Evolutionary conservation across 805 yeast species (phyloP).

Genomic region (Nakazawaea ernobii): DNA sequence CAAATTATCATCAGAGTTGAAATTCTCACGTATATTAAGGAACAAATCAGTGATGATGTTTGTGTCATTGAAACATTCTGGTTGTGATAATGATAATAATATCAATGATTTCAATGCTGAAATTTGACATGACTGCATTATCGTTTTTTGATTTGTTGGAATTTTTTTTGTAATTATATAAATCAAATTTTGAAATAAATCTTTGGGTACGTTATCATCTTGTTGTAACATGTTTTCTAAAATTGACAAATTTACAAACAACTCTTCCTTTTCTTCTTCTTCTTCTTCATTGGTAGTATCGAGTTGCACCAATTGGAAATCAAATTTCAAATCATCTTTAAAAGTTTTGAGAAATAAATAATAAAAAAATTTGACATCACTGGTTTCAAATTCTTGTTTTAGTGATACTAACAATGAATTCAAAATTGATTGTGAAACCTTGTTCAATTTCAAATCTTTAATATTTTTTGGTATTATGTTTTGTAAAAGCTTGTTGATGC

Average conservation of each 20-base stretch:
- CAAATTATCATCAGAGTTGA: background rate
- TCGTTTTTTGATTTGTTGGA: too few relatives aligned
- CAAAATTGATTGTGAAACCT: background rate
- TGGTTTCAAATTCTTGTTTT: background rate
- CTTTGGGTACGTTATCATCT: background rate
- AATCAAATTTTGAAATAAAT: background rate
- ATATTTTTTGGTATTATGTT: background rate
- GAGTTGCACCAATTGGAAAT: background rate
- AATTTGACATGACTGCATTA: background rate
- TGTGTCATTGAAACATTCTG: background rate
- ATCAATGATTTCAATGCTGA: constrained; percentile 1
- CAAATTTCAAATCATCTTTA: background rate
- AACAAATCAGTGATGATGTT: background rate
- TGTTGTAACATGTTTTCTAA: background rate
- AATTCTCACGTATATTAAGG: background rate
- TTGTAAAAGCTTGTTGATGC: background rate
- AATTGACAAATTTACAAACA: background rate
- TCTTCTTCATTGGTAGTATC: background rate
- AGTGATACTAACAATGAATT: background rate
- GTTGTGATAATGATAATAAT: background rate
- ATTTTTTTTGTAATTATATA: background rate
- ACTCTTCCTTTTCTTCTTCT: background rate
- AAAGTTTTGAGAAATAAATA: background rate
- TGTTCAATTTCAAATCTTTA: background rate
- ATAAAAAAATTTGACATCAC: background rate